These are phyloP conservation scores for Phytophthora pluvialis DNA, from an alignment of 352 stramenopile species.

Conservation along the genomic window DNA sequence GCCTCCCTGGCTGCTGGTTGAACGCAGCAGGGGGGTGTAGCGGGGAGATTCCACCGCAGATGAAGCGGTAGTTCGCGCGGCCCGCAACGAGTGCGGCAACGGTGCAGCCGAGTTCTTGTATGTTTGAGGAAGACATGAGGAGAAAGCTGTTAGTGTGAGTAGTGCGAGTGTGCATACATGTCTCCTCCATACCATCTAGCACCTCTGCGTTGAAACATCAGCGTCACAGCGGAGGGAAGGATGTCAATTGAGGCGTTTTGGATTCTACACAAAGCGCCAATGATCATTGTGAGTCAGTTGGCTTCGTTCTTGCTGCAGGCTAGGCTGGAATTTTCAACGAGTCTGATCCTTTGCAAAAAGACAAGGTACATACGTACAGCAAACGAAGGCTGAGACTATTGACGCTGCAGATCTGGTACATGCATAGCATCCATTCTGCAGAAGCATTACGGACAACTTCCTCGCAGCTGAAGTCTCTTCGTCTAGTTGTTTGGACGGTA, in stretches of 20 bases:
- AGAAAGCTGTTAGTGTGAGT: constrained; percentile 25
- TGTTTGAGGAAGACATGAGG: constrained; percentile 28
- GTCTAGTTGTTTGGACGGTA: constrained; percentile 31
- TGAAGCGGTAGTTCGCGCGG: constrained; percentile 17
- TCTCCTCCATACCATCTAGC: constrained; percentile 31
- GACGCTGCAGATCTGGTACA: constrained; percentile 9
- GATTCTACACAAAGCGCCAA: constrained; percentile 30
- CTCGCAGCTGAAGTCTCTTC: constrained; percentile 19
- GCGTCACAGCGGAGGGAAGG: constrained; percentile 17
- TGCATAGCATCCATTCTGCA: constrained; percentile 27
- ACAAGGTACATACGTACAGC: not conserved
- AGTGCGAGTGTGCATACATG: constrained; percentile 38
- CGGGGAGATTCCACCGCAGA: constrained; percentile 9
- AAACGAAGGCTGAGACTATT: constrained; percentile 2
- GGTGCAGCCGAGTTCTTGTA: constrained; percentile 18
- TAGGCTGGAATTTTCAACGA: not conserved
- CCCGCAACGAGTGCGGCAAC: constrained; percentile 18
- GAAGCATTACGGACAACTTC: constrained; percentile 16
- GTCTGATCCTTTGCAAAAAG: not conserved
- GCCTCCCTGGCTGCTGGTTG: constrained; percentile 10
- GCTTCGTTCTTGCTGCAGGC: constrained; percentile 11
- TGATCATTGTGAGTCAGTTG: constrained; percentile 18
- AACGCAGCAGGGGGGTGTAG: not conserved
- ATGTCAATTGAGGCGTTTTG: constrained; percentile 38
- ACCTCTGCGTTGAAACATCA: constrained; percentile 33